Conservation (phyloP, 2,329 filamentous ascomycete species). For the Colletotrichum costaricense region DNA sequence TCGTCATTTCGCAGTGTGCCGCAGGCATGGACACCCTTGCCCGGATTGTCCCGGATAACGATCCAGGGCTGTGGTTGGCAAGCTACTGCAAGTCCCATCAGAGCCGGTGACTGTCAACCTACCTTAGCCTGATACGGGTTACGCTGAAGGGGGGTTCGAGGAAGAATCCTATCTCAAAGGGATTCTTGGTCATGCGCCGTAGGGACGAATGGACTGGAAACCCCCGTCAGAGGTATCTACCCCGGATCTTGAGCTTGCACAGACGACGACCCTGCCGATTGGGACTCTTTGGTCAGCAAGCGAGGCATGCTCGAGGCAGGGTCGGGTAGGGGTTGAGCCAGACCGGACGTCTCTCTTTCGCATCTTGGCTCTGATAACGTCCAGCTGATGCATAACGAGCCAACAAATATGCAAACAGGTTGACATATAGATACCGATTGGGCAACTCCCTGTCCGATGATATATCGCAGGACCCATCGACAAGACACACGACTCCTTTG, state of each 20-base stretch:
- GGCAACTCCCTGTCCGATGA: background rate
- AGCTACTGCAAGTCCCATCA: background rate
- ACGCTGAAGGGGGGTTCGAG: background rate
- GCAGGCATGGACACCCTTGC: background rate
- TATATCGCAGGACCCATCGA: background rate
- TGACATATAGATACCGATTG: background rate
- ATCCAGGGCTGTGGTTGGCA: background rate
- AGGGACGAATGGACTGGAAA: background rate
- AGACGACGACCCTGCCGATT: background rate
- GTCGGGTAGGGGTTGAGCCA: background rate
- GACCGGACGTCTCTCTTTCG: background rate
- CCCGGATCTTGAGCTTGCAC: background rate
- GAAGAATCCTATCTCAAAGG: background rate
- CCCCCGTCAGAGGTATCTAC: background rate
- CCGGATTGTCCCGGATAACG: constrained; percentile 23
- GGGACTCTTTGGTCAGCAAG: background rate
- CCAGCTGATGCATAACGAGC: background rate
- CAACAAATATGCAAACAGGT: background rate
- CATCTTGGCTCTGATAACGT: background rate
- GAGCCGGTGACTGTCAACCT: background rate
- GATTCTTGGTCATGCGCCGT: background rate
- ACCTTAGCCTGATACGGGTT: background rate
- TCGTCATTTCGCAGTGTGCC: background rate
- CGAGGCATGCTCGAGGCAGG: background rate
- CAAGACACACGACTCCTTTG: background rate